Conservation (phyloP, 2,329 filamentous ascomycete genomes). For the Talaromyces sp. region DNA sequence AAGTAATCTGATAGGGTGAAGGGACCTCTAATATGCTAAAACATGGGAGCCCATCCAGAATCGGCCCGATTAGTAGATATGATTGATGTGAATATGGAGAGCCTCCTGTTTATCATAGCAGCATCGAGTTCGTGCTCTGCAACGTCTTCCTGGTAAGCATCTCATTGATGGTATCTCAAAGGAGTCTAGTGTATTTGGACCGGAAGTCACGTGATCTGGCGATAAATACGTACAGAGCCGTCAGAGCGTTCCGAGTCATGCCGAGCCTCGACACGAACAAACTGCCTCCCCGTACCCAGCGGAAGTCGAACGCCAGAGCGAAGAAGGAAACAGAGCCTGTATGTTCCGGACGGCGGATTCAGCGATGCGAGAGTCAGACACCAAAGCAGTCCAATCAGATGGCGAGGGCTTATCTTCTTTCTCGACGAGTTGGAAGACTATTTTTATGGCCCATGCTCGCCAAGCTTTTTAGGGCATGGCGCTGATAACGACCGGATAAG, state of each 20-base stretch:
- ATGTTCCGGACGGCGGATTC: not conserved
- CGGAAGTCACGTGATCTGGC: not conserved
- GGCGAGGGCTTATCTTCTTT: not conserved
- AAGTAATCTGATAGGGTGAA: too few relatives aligned
- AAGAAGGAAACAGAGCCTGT: not conserved
- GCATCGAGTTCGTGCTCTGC: not conserved
- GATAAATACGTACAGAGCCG: not conserved
- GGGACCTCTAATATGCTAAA: not conserved
- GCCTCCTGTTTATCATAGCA: not conserved
- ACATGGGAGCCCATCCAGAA: not conserved
- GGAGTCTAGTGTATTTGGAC: not conserved
- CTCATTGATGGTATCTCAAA: not conserved
- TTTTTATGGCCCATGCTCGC: not conserved
- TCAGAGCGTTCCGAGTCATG: not conserved
- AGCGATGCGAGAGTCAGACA: not conserved
- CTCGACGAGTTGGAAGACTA: not conserved
- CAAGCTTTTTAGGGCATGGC: not conserved
- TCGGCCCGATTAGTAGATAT: too few relatives aligned
- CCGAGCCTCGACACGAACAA: not conserved
- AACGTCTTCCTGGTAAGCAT: not conserved
- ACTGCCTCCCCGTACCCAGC: too few relatives aligned
- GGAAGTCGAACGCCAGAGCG: not conserved
- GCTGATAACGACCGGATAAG: not conserved
- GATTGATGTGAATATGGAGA: too few relatives aligned
- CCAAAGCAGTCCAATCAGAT: not conserved